These are phyloP conservation scores for Plasmodium blacklocki DNA, from an alignment of 169 alveolate genomes.

Conservation along the genomic window DNA sequence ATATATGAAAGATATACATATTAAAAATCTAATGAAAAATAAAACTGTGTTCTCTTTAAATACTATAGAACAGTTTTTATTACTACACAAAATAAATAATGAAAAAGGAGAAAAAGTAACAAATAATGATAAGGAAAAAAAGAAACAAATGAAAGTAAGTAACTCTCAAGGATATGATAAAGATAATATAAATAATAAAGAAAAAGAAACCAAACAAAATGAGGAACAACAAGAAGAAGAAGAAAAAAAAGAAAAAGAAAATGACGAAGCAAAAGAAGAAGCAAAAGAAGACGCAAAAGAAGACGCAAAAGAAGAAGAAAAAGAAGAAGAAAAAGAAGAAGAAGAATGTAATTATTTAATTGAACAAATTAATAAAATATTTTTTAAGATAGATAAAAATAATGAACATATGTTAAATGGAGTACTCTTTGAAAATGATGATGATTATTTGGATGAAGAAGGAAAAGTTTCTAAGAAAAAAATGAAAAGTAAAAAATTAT, in stretches of 20 bases:
- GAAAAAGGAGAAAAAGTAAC: conserved; percentile 1
- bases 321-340: background rate
- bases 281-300: background rate
- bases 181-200: background rate
- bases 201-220: background rate
- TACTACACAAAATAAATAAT: conserved; percentile 26
- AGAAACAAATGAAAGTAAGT: background rate
- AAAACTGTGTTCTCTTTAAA: conserved; percentile 15
- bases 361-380: no score
- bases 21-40: conserved; percentile 4
- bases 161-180: background rate
- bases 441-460: background rate
- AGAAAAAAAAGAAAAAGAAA: background rate
- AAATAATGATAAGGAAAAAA: background rate
- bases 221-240: background rate
- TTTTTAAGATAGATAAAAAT: no score
- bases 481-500: background rate
- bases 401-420: no score
- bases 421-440: background rate
- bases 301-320: background rate
- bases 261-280: background rate
- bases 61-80: conserved; percentile 37
- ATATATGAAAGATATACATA: conserved; percentile 4
- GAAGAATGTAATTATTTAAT: conserved; percentile 5
- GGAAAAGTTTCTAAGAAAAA: background rate